Conservation (phyloP, 768 basidiomycete species). For the Phaffia australis region DNA sequence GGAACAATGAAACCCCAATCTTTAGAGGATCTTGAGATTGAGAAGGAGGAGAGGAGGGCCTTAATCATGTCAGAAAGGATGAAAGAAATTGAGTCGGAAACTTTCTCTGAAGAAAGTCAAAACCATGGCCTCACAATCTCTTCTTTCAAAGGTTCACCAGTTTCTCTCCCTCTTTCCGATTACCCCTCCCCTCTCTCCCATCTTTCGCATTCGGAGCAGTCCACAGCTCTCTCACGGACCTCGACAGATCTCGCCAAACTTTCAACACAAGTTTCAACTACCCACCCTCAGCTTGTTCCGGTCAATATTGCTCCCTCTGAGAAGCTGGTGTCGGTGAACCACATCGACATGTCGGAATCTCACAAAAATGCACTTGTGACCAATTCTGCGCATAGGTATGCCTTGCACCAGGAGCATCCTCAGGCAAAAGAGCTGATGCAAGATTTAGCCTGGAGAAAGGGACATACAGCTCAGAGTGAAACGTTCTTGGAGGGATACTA, state of each 20-base stretch:
- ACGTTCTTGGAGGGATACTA: constrained; percentile 78
- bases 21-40: too few species aligned
- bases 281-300: not conserved
- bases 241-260: not conserved
- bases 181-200: too few species aligned
- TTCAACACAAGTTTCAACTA: not conserved
- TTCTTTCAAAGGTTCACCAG: too few species aligned
- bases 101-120: too few species aligned
- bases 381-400: constrained; percentile 44
- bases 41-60: too few species aligned
- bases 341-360: not conserved
- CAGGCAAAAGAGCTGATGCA: constrained; percentile 69
- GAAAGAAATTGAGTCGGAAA: too few species aligned
- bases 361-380: not conserved
- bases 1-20: too few species aligned
- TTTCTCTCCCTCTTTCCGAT: too few species aligned
- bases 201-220: too few species aligned
- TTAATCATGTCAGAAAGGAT: too few species aligned
- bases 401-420: constrained; percentile 56
- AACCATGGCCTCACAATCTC: too few species aligned
- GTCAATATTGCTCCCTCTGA: not conserved
- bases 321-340: not conserved
- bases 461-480: constrained; percentile 68
- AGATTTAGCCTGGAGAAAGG: constrained; percentile 70
- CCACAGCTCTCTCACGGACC: not conserved